Percentiles rank a stretch among this genome's conserved stretches.
Conservation (phyloP, 768 basidiomycete genomes). For the Tylopilus felleus region DNA sequence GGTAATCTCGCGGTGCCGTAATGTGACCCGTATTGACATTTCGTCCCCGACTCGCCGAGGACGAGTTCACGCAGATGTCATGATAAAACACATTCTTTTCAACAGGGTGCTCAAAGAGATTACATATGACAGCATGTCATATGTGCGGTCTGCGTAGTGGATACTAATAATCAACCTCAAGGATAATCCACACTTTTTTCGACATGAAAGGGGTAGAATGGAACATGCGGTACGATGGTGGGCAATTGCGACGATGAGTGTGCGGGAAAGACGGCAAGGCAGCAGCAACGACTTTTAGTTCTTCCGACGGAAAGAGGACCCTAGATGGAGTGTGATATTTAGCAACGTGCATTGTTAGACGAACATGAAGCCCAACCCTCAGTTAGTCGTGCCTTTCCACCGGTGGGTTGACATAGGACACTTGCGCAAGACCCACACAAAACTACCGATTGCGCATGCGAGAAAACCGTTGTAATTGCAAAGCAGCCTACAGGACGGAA, state of each 20-base stretch:
- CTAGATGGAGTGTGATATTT: constrained; percentile 39
- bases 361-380: constrained; percentile 66
- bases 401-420: constrained; percentile 96
- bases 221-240: neutral
- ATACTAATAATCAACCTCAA: constrained; percentile 10
- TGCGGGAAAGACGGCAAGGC: neutral
- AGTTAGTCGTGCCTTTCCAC: constrained; percentile 96
- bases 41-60: too few species aligned
- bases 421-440: constrained; percentile 90
- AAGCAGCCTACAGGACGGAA: constrained; percentile 70
- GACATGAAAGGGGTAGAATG: constrained; percentile 2
- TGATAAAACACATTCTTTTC: neutral
- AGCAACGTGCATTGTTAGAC: constrained; percentile 2
- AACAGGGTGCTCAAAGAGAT: neutral
- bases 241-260: constrained; percentile 1
- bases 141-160: constrained; percentile 3
- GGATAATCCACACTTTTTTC: constrained; percentile 14
- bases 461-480: constrained; percentile 96
- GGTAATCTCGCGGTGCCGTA: neutral
- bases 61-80: too few species aligned
- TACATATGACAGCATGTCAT: constrained; percentile 10
- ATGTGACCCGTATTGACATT: neutral
- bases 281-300: constrained; percentile 44
- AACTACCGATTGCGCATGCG: constrained; percentile 97
- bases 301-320: constrained; percentile 98